Conservation (phyloP, 2,329 filamentous ascomycete genomes). For the Cytospora schulzeri region DNA sequence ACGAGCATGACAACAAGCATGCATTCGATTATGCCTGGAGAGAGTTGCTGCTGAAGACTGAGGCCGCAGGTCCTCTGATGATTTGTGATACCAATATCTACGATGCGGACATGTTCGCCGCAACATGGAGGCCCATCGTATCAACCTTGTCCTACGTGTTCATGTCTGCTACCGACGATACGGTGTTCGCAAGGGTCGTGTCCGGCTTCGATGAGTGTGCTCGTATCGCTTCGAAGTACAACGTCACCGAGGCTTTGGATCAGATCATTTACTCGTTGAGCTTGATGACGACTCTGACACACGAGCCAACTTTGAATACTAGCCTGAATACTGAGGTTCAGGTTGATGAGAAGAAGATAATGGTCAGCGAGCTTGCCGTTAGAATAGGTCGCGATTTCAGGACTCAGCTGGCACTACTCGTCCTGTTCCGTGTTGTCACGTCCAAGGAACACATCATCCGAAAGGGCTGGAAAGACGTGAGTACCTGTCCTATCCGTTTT, state of each 20-base stretch:
- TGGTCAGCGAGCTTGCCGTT: constrained; percentile 97
- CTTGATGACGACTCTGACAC: constrained; percentile 85
- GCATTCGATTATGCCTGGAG: constrained; percentile 98
- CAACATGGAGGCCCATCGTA: constrained; percentile 93
- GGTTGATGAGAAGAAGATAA: constrained; percentile 86
- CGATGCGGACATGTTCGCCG: constrained; percentile 96
- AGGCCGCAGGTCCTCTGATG: constrained; percentile 71
- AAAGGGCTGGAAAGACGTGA: constrained; percentile 77
- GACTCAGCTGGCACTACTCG: constrained; percentile 88
- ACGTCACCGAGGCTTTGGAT: constrained; percentile 82
- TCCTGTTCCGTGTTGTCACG: constrained; percentile 90
- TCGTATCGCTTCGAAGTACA: constrained; percentile 84
- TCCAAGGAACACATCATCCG: constrained; percentile 79
- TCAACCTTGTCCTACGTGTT: constrained; percentile 97
- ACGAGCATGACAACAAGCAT: constrained; percentile 95
- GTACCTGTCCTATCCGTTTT: constrained; percentile 38
- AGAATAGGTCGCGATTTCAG: constrained; percentile 93
- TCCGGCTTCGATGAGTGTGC: constrained; percentile 96
- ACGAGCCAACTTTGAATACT: constrained; percentile 76
- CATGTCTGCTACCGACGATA: constrained; percentile 96
- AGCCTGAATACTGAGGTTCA: constrained; percentile 94
- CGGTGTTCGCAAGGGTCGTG: constrained; percentile 91
- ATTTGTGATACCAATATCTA: constrained; percentile 91
- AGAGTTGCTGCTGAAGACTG: constrained; percentile 84
- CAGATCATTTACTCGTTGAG: constrained; percentile 89